These are phyloP conservation scores for Sisymbrium altissimum DNA, from an alignment of 345 rosid genomes.

Conservation along the genomic window DNA sequence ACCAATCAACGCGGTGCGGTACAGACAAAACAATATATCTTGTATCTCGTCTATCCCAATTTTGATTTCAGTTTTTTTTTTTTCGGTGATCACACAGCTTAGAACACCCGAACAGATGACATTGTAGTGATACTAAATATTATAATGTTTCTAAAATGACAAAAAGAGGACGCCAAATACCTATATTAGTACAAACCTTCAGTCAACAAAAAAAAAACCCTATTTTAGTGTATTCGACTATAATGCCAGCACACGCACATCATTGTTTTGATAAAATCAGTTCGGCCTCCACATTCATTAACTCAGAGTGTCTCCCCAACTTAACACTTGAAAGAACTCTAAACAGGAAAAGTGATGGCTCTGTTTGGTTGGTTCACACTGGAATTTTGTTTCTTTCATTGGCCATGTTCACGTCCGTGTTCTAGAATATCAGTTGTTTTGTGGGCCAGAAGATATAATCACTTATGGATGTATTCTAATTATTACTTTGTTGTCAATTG, in stretches of 20 bases:
- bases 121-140: not conserved
- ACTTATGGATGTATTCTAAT: not conserved
- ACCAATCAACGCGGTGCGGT: not conserved
- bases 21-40: not conserved
- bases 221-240: not conserved
- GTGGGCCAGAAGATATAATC: conserved; percentile 4
- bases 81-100: not conserved
- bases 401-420: conserved; percentile 23
- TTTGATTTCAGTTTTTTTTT: not conserved
- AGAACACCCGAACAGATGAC: not conserved
- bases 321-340: not conserved
- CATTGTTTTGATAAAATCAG: not conserved
- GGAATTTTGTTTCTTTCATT: not conserved
- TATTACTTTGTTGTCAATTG: not conserved
- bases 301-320: not conserved
- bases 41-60: not conserved
- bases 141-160: not conserved
- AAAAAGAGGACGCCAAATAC: not conserved
- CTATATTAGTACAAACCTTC: too few relatives aligned
- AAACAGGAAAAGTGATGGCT: not conserved
- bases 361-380: not conserved
- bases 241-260: not conserved
- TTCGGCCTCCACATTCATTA: not conserved
- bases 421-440: not conserved
- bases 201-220: too few relatives aligned